Conservation (phyloP, 176 grass and related monocot species). For the Bothriochloa decipiens region DNA sequence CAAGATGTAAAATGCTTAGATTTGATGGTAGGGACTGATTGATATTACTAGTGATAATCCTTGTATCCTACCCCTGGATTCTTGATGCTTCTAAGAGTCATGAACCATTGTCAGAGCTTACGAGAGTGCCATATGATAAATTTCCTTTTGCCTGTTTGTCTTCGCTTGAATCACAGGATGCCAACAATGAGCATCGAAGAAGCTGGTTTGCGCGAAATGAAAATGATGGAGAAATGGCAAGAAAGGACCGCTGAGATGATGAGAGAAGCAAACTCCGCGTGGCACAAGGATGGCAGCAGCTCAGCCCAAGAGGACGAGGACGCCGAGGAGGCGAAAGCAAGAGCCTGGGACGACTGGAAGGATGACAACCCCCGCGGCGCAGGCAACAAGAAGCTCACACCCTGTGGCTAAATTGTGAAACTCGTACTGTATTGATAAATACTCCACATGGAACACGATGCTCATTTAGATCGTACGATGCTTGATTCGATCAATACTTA, state of each 20-base stretch:
- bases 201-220: constrained; percentile 81
- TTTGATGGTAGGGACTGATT: not conserved
- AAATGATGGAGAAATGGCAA: constrained; percentile 86
- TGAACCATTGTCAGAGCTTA: not conserved
- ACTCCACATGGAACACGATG: not conserved
- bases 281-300: constrained; percentile 62
- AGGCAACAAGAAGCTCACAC: constrained; percentile 96
- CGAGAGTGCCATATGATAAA: not conserved
- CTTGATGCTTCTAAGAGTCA: not conserved
- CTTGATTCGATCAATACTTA: not conserved
- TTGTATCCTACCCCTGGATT: not conserved
- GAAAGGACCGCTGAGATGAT: constrained; percentile 66
- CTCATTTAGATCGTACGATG: constrained; percentile 18
- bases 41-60: not conserved
- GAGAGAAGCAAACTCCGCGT: constrained; percentile 69
- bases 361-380: constrained; percentile 94
- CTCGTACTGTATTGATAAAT: not conserved
- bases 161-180: constrained; percentile 42
- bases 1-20: not conserved
- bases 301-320: constrained; percentile 68
- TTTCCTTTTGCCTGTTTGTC: not conserved
- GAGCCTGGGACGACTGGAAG: constrained; percentile 93
- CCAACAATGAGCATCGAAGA: constrained; percentile 91
- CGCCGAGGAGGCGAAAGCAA: constrained; percentile 73
- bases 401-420: constrained; percentile 59